These are phyloP conservation scores for Leptosphaerulina australis DNA, from an alignment of 2,329 filamentous ascomycete species.

Conservation along the genomic window DNA sequence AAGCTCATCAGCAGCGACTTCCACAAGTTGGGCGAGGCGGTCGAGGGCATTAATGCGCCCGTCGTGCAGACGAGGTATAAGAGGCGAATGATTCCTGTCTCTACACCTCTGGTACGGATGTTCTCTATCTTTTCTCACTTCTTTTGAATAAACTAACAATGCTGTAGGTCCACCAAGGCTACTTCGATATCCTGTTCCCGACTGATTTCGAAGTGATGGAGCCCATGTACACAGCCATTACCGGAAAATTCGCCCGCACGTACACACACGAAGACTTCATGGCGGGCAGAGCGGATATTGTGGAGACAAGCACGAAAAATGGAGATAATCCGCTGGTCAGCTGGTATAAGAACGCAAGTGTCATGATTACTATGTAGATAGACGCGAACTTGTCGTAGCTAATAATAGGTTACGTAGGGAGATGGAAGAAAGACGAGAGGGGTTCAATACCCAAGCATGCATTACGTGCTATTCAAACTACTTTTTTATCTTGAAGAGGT, in stretches of 20 bases:
- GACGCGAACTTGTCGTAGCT: too few relatives aligned
- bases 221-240: conserved; percentile 89
- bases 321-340: conserved; percentile 91
- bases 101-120: conserved; percentile 81
- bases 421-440: neutral
- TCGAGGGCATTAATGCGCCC: conserved; percentile 85
- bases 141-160: conserved; percentile 4
- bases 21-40: conserved; percentile 79
- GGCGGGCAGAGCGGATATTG: conserved; percentile 84
- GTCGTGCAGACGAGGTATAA: conserved; percentile 95
- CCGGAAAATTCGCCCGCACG: conserved; percentile 86
- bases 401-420: neutral
- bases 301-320: conserved; percentile 84
- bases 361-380: conserved; percentile 80
- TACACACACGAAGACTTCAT: conserved; percentile 90
- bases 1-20: conserved; percentile 91
- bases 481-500: neutral
- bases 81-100: conserved; percentile 84
- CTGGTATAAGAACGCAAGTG: conserved; percentile 95
- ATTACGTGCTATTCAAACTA: neutral
- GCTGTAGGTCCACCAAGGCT: conserved; percentile 87
- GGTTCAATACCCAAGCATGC: conserved; percentile 6
- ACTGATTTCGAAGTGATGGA: conserved; percentile 93
- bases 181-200: conserved; percentile 98
- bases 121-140: neutral